Conservation (phyloP, 495 filamentous ascomycete genomes). For the Trichoderma asperelloides region DNA sequence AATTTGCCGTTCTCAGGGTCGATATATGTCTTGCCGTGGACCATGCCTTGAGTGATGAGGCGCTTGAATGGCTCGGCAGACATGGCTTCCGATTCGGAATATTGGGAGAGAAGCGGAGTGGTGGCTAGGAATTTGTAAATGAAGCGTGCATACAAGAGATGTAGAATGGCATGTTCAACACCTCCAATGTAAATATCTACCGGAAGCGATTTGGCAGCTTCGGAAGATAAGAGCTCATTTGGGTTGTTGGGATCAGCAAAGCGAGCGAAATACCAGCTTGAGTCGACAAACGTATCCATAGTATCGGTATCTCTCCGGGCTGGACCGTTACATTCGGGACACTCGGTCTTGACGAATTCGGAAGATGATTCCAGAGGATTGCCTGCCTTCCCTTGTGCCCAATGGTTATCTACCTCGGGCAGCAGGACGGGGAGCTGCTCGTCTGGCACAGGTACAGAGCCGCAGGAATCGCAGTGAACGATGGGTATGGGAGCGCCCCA, state of each 20-base stretch:
- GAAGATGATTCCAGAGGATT: slow-evolving; percentile 64
- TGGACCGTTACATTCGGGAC: slow-evolving; percentile 59
- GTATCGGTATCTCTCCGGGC: slow-evolving; percentile 85
- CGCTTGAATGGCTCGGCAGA: slow-evolving; percentile 70
- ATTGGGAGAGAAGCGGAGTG: slow-evolving; percentile 26
- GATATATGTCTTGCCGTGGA: slow-evolving; percentile 74
- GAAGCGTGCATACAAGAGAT: slow-evolving; percentile 86
- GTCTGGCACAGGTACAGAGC: slow-evolving; percentile 67
- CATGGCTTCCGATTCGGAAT: slow-evolving; percentile 11
- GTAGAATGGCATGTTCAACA: slow-evolving; percentile 82
- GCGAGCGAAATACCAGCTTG: slow-evolving; percentile 84
- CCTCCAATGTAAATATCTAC: slow-evolving; percentile 84
- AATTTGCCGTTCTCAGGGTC: slow-evolving; percentile 69
- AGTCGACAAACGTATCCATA: slow-evolving; percentile 94
- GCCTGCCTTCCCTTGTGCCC: slow-evolving; percentile 59
- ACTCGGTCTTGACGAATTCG: slow-evolving; percentile 67
- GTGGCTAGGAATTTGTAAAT: slow-evolving; percentile 76
- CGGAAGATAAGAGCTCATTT: slow-evolving; percentile 48
- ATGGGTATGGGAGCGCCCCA: slow-evolving; percentile 90
- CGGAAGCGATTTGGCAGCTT: slow-evolving; percentile 45
- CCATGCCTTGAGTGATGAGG: slow-evolving; percentile 85
- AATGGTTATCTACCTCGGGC: slow-evolving; percentile 59
- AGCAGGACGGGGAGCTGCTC: slow-evolving; percentile 69
- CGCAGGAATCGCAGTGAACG: slow-evolving; percentile 71
- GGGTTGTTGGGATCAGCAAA: slow-evolving; percentile 63